These are phyloP conservation scores for Trypanosoma congolense DNA, from an alignment of 208 protist species.

Conservation along the genomic window DNA sequence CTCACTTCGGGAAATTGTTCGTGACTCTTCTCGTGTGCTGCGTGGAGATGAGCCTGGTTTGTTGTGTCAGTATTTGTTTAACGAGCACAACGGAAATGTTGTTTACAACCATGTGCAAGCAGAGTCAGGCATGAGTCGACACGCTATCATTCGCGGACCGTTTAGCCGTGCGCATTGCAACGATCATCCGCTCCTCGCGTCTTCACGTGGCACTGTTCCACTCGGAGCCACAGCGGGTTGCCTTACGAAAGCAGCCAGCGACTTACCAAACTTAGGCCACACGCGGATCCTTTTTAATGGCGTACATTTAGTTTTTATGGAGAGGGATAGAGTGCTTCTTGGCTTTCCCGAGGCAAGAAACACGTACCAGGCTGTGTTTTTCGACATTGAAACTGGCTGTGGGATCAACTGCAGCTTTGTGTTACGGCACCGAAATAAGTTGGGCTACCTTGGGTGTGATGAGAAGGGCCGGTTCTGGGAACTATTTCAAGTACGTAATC, in stretches of 20 bases:
- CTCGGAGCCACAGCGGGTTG: background rate
- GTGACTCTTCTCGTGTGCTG: constrained; percentile 68
- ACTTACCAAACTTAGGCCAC: constrained; percentile 10
- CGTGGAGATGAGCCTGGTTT: constrained; percentile 69
- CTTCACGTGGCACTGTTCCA: constrained; percentile 12
- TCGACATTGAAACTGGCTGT: constrained; percentile 17
- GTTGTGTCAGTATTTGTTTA: constrained; percentile 71
- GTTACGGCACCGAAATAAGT: constrained; percentile 18
- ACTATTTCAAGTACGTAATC: constrained; percentile 10
- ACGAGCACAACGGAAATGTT: constrained; percentile 82
- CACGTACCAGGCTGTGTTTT: constrained; percentile 18
- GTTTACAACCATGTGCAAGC: constrained; percentile 67
- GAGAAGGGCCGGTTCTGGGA: constrained; percentile 21
- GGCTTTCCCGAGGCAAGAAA: constrained; percentile 19
- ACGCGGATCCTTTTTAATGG: constrained; percentile 21
- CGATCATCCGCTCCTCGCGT: constrained; percentile 37
- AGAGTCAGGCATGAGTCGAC: constrained; percentile 26
- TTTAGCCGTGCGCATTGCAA: constrained; percentile 45
- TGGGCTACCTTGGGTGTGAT: constrained; percentile 27
- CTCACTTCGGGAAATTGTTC: constrained; percentile 50
- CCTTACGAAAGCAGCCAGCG: background rate
- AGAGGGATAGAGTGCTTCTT: constrained; percentile 2
- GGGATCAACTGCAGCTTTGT: constrained; percentile 14
- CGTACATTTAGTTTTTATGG: constrained; percentile 18
- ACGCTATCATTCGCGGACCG: constrained; percentile 45